Evolutionary conservation across 306 rosid genomes (phyloP), one percentile per base, ranked within the genome.

Genomic region (Clitoria ternatea): DNA sequence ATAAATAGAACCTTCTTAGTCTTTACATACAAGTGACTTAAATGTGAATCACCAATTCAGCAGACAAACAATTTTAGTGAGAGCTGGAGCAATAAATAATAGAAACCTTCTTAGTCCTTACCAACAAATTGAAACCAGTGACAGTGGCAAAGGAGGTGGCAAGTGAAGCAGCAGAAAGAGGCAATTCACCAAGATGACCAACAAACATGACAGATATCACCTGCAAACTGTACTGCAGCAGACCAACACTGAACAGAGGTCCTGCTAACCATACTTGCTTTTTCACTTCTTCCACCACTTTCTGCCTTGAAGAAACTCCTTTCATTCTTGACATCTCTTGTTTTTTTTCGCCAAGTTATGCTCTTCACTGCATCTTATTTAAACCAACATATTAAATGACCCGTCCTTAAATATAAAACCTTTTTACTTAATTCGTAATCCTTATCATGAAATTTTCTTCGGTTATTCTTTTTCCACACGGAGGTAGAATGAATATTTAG

Each of bases 51-150:
- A 32, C 4, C 36, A 32, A 32, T 32, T 32, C 36, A 32, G 6
- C 1, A 23, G 8, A 23, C 11, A 53, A 9, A 11, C 35, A 53
- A 53, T 24, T 5, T 24, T 53, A 53, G 61, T 13, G 40, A 53
- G 61, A 4, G 40, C 1, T 55, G 3, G 18, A 35, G 7, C 5
- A 15, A 44, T 8, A 44, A 30, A 30, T 47, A 30, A 30, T 47
- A 15, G 26, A 7, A 17, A 60, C 9, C 2, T 36, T 17, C 86
- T 75, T 72, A 84, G 1, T 36, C 30, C 86, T 75, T 72, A 84
- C 96, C 82, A 89, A 66, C 60, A 89, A 72, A 79, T 78, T 89
- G 78, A 76, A 78, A 76, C 91, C 96, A 18, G 96, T 82, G 49
- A 89, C 86, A 0, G 91, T 17, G 0, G 88, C 71, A 55, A 88